Base-by-base conservation (phyloP, 140 eudicot genomes). In the Senecio squalidus region DNA sequence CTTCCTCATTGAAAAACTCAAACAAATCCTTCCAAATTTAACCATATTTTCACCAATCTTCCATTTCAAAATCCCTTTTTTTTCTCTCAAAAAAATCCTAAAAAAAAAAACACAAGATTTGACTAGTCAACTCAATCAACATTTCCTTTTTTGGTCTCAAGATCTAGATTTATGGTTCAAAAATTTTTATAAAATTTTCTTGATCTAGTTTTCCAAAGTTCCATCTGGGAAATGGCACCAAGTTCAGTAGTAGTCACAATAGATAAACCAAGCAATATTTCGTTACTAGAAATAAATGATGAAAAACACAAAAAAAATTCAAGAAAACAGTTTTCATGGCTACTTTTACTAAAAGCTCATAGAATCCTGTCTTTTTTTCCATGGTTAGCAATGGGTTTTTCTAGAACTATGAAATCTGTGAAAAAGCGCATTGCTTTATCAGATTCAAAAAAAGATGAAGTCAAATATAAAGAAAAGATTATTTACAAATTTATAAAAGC, bases 241-340 rank as follows among this genome's bases (percentile, higher is more conserved):
- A 81, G 73, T 36, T 75, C 86, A 8, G 94, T 88, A 30, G 80
- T 76, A 5, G 84, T 88, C 33, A 88, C 94, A 38, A 78, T 84
- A 4, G 96, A 88, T 40, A 78, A 76, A 72, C 77, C 96, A 10
- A 85, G 70, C 55, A 71, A 64, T 62, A 72, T 77, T 23, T 76
- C 95, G 6, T 46, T 78, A 61, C 80, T 84, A 43, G 88, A 89
- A 39, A 28, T 79, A 36, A 83, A 78, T 55, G 82, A 74, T 40
- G 96, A 83, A 54, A 88, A 88, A 60, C 82, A 84, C 30, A 89
- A 75, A 48, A 67, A 93, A 38, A 76, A 85, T 34, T 80, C 82
- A 66, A 70, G 89, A 5, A 85, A 82, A 44, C 88, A 80, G 70
- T 78, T 85, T 59, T 82, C 93, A 23, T 77, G 86, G 86, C 75